phyloP scores from a whole-genome alignment of 441 rosid species.

The Pelargonium australe region DNA sequence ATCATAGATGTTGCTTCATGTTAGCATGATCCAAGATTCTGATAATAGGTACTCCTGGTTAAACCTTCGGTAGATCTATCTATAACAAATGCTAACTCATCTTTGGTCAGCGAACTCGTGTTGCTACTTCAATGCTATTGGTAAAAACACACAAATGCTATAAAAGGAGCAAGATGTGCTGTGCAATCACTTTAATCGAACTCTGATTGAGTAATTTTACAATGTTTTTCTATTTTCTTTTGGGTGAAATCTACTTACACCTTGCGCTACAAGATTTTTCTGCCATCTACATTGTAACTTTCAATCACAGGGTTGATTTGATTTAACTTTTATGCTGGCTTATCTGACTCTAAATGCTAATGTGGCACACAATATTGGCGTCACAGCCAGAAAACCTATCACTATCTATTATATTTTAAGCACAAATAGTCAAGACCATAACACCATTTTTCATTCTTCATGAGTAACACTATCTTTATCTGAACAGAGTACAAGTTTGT shows the following conservation, averaged over 20 bases:
- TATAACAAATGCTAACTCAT: too few relatives aligned
- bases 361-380: not conserved
- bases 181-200: too few relatives aligned
- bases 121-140: too few relatives aligned
- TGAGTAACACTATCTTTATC: not conserved
- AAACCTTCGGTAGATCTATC: too few relatives aligned
- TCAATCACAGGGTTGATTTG: not conserved
- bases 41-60: too few relatives aligned
- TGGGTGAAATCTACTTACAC: not conserved
- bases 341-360: conserved; percentile 2
- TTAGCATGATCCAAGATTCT: too few relatives aligned
- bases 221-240: not conserved
- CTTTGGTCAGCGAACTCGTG: too few relatives aligned
- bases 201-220: too few relatives aligned
- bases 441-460: not conserved
- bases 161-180: too few relatives aligned
- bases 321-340: not conserved
- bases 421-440: not conserved
- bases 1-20: too few relatives aligned
- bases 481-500: not conserved
- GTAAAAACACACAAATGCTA: too few relatives aligned
- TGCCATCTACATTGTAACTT: conserved; percentile 1
- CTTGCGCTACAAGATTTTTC: not conserved
- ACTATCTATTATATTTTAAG: not conserved
- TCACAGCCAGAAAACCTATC: not conserved